Evolutionary conservation across 2,329 filamentous ascomycete species (phyloP), one percentile per base, ranked within the genome.

Genomic region (Fusarium praegraminearum): DNA sequence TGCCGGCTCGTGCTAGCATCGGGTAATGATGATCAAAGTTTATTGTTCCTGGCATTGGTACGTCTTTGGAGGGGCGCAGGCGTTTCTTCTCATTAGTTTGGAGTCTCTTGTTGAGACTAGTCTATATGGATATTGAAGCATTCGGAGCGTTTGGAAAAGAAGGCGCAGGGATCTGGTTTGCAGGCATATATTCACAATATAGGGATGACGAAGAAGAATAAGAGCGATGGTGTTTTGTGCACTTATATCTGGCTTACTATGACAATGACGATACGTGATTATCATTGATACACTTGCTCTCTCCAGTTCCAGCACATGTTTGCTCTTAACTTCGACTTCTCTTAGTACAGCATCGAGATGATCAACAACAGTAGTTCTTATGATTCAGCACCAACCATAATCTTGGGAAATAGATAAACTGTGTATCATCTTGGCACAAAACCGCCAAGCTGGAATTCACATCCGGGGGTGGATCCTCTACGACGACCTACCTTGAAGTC

Each of bases 1-100:
- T 61, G 38, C 40, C 38, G 36, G 49, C 35, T 44, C 30, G 35
- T 55, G 35, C 43, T 68, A 62, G 58, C 44, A 60, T 69, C 46
- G 58, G 58, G 68, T 68, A 55, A 63, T 49, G 59, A 44, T 51
- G 62, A 67, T 67, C 69, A 61, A 58, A 61, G 59, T 56, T 35
- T 62, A 60, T 53, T 49, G 51, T 61, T 61, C 53, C 60, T 67
- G 33, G 59, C 52, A 47, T 71, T 58, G 54, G 62, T 61, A 55
- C 43, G 68, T 69, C 55, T 57, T 51, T 52, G 50, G 55, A 18
- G 41, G 59, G 59, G 70, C 56, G 62, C 43, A 59, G 67, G 65
- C 59, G 65, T 73, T 56, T 57, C 51, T 63, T 67, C 44, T 43
- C 45, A 59, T 69, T 47, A n/a, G 38, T 43, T 46, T 32, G 56